Conservation (phyloP, 2,329 filamentous ascomycete genomes). For the Ophiostoma sp. region DNA sequence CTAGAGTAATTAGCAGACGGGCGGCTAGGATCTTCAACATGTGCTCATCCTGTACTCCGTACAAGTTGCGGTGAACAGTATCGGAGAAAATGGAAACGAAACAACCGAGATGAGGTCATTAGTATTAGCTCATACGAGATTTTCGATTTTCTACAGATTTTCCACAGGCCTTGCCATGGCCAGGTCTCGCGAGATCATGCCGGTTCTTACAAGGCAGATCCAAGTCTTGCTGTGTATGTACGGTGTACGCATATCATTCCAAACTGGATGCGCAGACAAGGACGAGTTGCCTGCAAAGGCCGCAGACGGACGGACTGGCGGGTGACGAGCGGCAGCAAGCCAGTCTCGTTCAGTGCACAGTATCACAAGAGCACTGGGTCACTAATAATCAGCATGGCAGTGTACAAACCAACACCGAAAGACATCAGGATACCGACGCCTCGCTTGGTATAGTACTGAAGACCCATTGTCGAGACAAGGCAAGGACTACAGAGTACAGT, state of each 20-base stretch:
- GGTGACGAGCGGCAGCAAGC: background rate
- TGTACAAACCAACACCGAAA: background rate
- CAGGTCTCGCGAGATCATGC: background rate
- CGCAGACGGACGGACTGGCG: background rate
- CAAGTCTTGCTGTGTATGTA: background rate
- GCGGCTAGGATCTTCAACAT: background rate
- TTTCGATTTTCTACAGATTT: background rate
- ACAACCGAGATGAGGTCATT: background rate
- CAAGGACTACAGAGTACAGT: background rate
- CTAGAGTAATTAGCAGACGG: background rate
- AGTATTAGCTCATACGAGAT: background rate
- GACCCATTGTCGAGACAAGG: background rate
- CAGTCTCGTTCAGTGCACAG: too few species aligned
- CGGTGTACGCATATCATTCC: background rate
- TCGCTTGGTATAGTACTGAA: background rate
- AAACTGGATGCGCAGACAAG: background rate
- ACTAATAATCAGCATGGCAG: background rate
- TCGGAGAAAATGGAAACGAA: background rate
- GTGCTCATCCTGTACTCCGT: background rate
- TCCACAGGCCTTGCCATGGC: background rate
- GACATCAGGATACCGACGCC: background rate
- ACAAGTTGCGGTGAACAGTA: background rate
- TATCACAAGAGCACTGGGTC: too few species aligned
- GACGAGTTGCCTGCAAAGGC: background rate
- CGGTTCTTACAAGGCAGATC: background rate